Percentiles rank a stretch among this genome's conserved stretches.
Conservation (phyloP, 352 stramenopile genomes). For the Vaucheria bursata region DNA sequence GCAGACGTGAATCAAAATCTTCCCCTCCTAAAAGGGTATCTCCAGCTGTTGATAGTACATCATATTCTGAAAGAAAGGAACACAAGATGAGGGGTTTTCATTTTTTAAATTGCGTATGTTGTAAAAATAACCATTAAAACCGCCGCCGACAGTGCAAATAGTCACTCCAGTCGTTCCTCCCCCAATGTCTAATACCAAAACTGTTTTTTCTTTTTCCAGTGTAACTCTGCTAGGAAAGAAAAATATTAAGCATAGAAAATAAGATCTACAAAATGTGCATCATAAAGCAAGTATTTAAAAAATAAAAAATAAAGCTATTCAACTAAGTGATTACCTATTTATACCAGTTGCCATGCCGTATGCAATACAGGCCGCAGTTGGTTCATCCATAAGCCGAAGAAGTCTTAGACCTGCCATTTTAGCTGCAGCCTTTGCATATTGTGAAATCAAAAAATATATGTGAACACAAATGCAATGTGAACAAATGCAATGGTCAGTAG, state of each 20-base stretch:
- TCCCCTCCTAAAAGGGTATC: constrained; percentile 88
- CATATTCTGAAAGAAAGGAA: constrained; percentile 54
- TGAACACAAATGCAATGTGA: too few species aligned
- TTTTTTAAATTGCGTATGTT: not conserved
- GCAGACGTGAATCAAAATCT: constrained; percentile 88
- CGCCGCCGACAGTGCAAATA: constrained; percentile 86
- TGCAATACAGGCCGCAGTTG: constrained; percentile 83
- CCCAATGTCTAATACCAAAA: constrained; percentile 91
- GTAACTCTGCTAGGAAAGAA: constrained; percentile 93
- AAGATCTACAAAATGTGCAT: too few species aligned
- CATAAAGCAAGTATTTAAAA: too few species aligned
- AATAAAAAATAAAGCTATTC: too few species aligned
- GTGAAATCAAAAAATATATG: too few species aligned
- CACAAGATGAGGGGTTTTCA: not conserved
- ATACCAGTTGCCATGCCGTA: constrained; percentile 68
- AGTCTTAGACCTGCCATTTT: constrained; percentile 87
- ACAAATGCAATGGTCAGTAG: too few species aligned
- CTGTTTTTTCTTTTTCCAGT: constrained; percentile 82
- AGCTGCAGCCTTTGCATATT: constrained; percentile 75
- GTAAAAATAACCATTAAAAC: constrained; percentile 59
- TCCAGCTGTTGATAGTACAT: constrained; percentile 87
- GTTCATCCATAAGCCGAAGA: constrained; percentile 89
- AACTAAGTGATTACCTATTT: too few species aligned
- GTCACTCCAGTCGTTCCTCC: constrained; percentile 95
- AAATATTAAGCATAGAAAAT: too few species aligned